Conservation (phyloP, 179 eudicot genomes). For the Pouteria campechiana region DNA sequence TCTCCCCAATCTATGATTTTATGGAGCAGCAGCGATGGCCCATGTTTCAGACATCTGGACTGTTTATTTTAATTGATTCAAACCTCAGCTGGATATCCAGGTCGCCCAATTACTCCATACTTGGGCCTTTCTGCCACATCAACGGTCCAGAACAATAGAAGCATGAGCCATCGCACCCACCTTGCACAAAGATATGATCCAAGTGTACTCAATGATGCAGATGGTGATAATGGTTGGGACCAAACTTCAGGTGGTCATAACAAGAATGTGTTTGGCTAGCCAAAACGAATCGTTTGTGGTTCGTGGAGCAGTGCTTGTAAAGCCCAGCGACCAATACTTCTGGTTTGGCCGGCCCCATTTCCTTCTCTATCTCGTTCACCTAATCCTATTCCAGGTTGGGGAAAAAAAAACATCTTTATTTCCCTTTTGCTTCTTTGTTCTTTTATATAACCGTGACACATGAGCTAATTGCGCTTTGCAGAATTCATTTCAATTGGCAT, state of each 20-base stretch:
- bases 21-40: too few species aligned
- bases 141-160: too few species aligned
- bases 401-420: too few species aligned
- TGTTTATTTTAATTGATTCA: too few species aligned
- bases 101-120: too few species aligned
- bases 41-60: too few species aligned
- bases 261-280: conserved; percentile 29
- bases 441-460: too few species aligned
- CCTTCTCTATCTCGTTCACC: conserved; percentile 37
- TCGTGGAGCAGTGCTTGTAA: conserved; percentile 26
- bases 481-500: conserved; percentile 46
- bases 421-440: too few species aligned
- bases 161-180: too few species aligned
- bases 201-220: conserved; percentile 7
- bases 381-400: conserved; percentile 35
- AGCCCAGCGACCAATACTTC: conserved; percentile 34
- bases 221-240: conserved; percentile 35
- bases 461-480: conserved; percentile 16
- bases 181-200: neutral
- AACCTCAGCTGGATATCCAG: too few species aligned
- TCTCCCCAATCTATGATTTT: too few species aligned
- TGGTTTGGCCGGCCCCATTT: conserved; percentile 28
- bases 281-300: conserved; percentile 21
- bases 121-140: too few species aligned
- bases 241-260: conserved; percentile 41